A percentile compares a stretch with the other conserved stretches of the same genome.
Conservation (phyloP, 164 flowering plant species). For the Tinospora cordifolia region DNA sequence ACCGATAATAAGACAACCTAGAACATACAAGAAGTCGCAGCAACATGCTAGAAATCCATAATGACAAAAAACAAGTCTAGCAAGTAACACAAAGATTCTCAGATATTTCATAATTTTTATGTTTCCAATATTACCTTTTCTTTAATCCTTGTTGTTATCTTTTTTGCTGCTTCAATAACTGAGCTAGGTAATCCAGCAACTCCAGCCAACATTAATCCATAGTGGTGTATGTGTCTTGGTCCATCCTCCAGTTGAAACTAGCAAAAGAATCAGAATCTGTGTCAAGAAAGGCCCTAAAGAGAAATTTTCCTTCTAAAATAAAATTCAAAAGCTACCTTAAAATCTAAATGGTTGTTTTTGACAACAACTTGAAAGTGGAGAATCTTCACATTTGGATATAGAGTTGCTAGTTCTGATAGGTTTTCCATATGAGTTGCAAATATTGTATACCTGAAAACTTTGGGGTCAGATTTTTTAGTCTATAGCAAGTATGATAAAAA, state of each 20-base stretch:
- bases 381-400: slow-evolving; percentile 89
- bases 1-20: background rate
- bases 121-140: slow-evolving; percentile 41
- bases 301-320: background rate
- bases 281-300: background rate
- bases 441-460: slow-evolving; percentile 63
- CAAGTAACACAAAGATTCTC: background rate
- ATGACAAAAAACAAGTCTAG: background rate
- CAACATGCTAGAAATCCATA: background rate
- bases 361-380: slow-evolving; percentile 79
- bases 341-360: slow-evolving; percentile 67
- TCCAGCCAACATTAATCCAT: slow-evolving; percentile 87
- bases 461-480: background rate
- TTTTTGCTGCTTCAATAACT: slow-evolving; percentile 66
- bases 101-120: background rate
- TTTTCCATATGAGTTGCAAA: slow-evolving; percentile 98
- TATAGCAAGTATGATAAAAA: background rate
- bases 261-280: background rate
- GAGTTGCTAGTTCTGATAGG: slow-evolving; percentile 67
- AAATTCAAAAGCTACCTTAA: slow-evolving; percentile 50
- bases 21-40: background rate
- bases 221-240: slow-evolving; percentile 66
- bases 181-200: slow-evolving; percentile 84
- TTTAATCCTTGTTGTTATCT: slow-evolving; percentile 64
- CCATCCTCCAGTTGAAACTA: slow-evolving; percentile 91